Percentiles rank a stretch among this genome's conserved stretches.
Conservation (phyloP, 192 early-diverging fungal species). For the Dissophora globulifera region DNA sequence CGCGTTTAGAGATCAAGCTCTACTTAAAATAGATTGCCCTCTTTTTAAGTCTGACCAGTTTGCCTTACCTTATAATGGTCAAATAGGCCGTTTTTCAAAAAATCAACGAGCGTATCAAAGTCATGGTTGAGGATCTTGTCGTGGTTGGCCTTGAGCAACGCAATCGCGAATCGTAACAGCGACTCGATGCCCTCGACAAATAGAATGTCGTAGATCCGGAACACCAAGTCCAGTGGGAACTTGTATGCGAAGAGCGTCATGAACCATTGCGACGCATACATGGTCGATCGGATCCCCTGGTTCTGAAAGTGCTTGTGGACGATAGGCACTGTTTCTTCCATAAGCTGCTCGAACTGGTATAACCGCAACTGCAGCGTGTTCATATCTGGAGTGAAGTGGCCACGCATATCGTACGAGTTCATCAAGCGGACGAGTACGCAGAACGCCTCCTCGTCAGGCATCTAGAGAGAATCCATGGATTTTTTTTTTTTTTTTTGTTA, state of each 20-base stretch:
- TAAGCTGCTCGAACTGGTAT: conserved; percentile 89
- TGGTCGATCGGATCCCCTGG: conserved; percentile 87
- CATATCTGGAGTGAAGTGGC: conserved; percentile 92
- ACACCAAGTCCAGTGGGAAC: conserved; percentile 93
- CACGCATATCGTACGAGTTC: conserved; percentile 87
- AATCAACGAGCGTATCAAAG: conserved; percentile 88
- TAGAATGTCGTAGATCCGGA: conserved; percentile 92
- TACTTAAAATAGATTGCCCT: no score
- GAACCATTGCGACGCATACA: conserved; percentile 99
- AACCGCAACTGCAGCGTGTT: conserved; percentile 86
- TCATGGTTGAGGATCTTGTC: conserved; percentile 81
- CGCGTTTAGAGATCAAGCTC: no score
- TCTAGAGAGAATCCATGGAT: conserved; percentile 69
- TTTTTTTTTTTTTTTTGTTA: no score
- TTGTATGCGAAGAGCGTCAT: conserved; percentile 99
- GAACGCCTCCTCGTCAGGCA: conserved; percentile 98
- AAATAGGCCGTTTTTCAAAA: conserved; percentile 89
- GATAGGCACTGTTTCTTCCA: conserved; percentile 84
- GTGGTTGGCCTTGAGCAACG: conserved; percentile 87
- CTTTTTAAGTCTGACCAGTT: no score
- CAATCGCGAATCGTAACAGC: conserved; percentile 86
- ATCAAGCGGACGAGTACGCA: conserved; percentile 92
- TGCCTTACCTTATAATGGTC: conserved; percentile 82
- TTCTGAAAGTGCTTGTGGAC: conserved; percentile 80
- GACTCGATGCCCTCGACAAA: conserved; percentile 95